Base-by-base conservation (phyloP, 805 yeast species). In the Metschnikowia hibisci region DNA sequence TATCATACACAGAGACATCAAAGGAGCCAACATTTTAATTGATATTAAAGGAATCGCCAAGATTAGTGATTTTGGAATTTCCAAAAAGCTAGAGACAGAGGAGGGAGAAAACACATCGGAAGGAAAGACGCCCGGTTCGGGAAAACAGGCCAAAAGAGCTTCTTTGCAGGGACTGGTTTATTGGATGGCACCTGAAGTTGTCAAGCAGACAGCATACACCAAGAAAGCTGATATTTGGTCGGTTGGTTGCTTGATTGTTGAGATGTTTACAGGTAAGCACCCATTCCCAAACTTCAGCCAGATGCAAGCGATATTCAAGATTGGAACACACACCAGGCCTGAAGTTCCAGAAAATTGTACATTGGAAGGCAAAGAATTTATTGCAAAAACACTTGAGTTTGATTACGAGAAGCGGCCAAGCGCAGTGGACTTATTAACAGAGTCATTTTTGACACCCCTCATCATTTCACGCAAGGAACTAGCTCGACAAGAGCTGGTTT, bases 131-230 rank as follows among this genome's bases (percentile, higher is more conserved):
- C 15, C 23, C 11, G 34, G 27, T 10, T 58, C 58, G 28, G 59
- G 62, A 22, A 65, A 64, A 52, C 57, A 63, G n/a, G 60, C 69
- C 11, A 62, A 73, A 43, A 76, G 97, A 34, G 90, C 87, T 2
- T 88, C 96, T 0, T 66, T 88, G 41, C 97, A 91, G 63, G 99
- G 99, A 0, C 52, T 47, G 54, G 73, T 91, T 0, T 93, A 84
- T 59, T 93, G 99, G 98, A 93, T 93, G 99, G 98, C 99, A 0
- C 99, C 99, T 0, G 99, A 93, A 61, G 98, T 93, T 7, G 98
- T 93, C 13, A 87, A 89, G 56, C 97, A 90, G 58, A 82, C 87
- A 2, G 87, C 89, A 0, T 87, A 91, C 41, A 91, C 98, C 1
- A 82, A 84, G 30, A 88, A 87, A 62, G 96, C 96, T 0, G 99